phyloP scores from a whole-genome alignment of 805 yeast genomes.

The Kuraishia floccosa region DNA sequence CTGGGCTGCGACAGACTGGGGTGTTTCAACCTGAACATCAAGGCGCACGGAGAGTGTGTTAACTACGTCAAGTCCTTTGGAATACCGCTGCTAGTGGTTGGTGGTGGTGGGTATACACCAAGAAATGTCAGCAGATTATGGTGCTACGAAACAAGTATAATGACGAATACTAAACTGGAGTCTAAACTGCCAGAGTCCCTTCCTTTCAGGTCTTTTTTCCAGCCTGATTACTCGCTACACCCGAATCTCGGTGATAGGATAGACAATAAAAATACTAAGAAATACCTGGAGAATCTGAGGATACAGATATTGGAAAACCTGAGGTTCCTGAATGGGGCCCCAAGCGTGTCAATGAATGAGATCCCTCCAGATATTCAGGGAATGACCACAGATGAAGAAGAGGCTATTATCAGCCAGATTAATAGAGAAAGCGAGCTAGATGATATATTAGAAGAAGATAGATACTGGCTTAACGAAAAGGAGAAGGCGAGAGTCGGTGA shows the following conservation, averaged over 20 bases:
- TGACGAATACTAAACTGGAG: slow-evolving; percentile 69
- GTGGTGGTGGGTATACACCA: slow-evolving; percentile 98
- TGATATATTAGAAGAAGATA: slow-evolving; percentile 20
- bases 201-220: slow-evolving; percentile 76
- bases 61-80: slow-evolving; percentile 82
- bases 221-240: slow-evolving; percentile 84
- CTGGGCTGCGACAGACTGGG: slow-evolving; percentile 90
- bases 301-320: slow-evolving; percentile 72
- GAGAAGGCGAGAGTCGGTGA: slow-evolving; percentile 20
- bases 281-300: slow-evolving; percentile 71
- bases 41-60: slow-evolving; percentile 94
- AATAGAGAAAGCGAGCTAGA: slow-evolving; percentile 22
- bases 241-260: slow-evolving; percentile 71
- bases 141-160: slow-evolving; percentile 91
- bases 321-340: slow-evolving; percentile 79
- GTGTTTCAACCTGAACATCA: slow-evolving; percentile 83
- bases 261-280: slow-evolving; percentile 78
- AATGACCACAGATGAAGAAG: slow-evolving; percentile 33
- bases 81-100: slow-evolving; percentile 80
- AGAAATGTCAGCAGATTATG: slow-evolving; percentile 89
- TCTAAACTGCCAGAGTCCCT: slow-evolving; percentile 61
- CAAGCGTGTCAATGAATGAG: slow-evolving; percentile 86
- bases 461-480: slow-evolving; percentile 24
- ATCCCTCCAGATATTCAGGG: slow-evolving; percentile 59
- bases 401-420: slow-evolving; percentile 19